Base-by-base conservation (phyloP, 1,284 basidiomycete species). In the Fomitiporia mediterranea region DNA sequence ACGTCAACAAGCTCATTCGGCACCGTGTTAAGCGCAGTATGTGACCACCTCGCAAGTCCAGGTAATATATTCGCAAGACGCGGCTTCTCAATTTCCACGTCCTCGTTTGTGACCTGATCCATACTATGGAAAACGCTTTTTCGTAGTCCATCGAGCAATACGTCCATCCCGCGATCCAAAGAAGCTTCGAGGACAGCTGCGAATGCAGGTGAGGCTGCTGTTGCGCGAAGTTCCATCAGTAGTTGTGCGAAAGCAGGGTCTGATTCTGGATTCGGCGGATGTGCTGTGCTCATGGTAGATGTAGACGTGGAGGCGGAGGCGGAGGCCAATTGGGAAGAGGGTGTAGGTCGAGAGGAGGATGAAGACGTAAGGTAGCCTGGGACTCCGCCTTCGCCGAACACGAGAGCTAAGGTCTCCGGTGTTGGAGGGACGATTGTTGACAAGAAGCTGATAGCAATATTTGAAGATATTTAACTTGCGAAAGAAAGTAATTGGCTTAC, bases 1-100 rank as follows among this genome's bases (percentile, higher is more conserved):
- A 91, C 90, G 71, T 94, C 91, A 25, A 93, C 80, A 63, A 93
- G 75, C 68, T 90, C 88, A 69, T 92, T 94, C 21, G 91, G 90
- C 44, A 89, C 68, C 7, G 81, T 81, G 55, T 84, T 80, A 52
- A 92, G 68, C 34, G 87, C 86, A 44, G 84, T 62, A 61, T 83
- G 81, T 65, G 84, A 86, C 84, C 91, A 91, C 57, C 83, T 74
- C 48, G 89, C 82, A 38, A 94, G 72, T 1, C 84, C 84, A 3
- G 91, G 93, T 19, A 95, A 72, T 58, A 94, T 69, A 11, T 83
- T 82, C 17, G 91, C 93, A 4, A 94, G 69, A 40, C 84, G 72
- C 19, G 89, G 74, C 61, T 78, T 74, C 56, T 78, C 69, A 44
- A 78, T 79, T 30, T 73, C 59, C 46, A 60, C 61, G 32, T 69